These are phyloP conservation scores for Claviceps fusiformis DNA, from an alignment of 2,329 filamentous ascomycete genomes.

Conservation along the genomic window DNA sequence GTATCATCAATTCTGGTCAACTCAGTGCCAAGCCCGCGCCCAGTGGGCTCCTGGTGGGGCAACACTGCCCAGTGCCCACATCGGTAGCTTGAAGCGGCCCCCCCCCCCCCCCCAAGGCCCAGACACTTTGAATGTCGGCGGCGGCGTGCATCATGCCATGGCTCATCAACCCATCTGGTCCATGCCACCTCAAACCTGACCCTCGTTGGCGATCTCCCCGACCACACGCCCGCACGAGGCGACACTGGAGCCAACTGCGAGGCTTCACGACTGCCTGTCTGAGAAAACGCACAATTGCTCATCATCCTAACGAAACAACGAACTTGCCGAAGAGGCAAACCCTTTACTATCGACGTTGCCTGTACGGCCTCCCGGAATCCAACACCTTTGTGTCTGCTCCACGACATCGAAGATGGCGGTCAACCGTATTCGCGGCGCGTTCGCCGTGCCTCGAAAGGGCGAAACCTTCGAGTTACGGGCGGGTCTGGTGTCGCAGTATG, in stretches of 20 bases:
- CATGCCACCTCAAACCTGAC: background rate
- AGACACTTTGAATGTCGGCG: too few relatives aligned
- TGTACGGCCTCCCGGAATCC: slow-evolving; percentile 7
- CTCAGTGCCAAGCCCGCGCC: too few relatives aligned
- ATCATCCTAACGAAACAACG: background rate
- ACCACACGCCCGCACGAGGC: background rate
- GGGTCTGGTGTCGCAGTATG: slow-evolving; percentile 95
- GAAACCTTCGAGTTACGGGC: slow-evolving; percentile 96
- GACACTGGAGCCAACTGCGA: background rate
- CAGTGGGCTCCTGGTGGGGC: too few relatives aligned
- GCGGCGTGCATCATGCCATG: background rate
- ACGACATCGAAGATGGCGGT: slow-evolving; percentile 60
- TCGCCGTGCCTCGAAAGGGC: slow-evolving; percentile 85
- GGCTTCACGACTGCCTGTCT: background rate
- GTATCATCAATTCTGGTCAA: too few relatives aligned
- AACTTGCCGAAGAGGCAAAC: background rate
- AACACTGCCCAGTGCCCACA: background rate
- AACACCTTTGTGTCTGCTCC: slow-evolving; percentile 9
- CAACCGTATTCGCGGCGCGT: slow-evolving; percentile 88
- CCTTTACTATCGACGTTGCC: background rate
- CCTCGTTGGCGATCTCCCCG: background rate
- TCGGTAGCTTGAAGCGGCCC: background rate
- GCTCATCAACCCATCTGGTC: background rate
- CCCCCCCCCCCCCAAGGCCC: too few relatives aligned
- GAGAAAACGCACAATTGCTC: background rate